These are phyloP conservation scores for Aspergillus heteromorphus DNA, from an alignment of 495 filamentous ascomycete species.

Conservation along the genomic window DNA sequence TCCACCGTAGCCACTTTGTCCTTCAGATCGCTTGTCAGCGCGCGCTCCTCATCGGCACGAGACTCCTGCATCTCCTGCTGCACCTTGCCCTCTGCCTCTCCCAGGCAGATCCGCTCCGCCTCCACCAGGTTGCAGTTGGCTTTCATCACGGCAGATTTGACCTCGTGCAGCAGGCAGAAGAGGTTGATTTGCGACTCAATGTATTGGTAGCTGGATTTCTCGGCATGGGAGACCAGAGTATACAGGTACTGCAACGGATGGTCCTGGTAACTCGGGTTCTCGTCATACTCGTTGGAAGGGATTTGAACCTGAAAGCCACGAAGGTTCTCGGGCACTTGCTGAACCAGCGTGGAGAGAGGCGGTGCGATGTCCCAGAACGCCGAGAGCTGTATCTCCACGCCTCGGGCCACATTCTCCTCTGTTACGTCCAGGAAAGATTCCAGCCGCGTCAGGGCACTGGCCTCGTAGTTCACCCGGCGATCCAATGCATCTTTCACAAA, in stretches of 20 bases:
- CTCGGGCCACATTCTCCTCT: conserved; percentile 77
- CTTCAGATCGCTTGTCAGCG: conserved; percentile 80
- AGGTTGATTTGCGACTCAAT: conserved; percentile 93
- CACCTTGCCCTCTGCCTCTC: conserved; percentile 46
- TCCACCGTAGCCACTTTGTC: conserved; percentile 88
- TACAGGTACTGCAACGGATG: conserved; percentile 88
- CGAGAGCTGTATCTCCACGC: conserved; percentile 82
- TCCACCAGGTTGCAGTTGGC: conserved; percentile 52
- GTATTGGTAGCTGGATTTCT: conserved; percentile 90
- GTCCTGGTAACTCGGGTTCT: conserved; percentile 73
- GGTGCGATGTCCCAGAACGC: conserved; percentile 99
- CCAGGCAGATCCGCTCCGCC: conserved; percentile 52
- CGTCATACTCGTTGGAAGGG: conserved; percentile 69
- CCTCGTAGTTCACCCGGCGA: conserved; percentile 58
- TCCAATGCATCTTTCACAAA: conserved; percentile 72
- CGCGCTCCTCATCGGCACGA: conserved; percentile 56
- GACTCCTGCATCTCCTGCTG: conserved; percentile 54
- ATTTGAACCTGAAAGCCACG: conserved; percentile 59
- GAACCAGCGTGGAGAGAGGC: conserved; percentile 63
- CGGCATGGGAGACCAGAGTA: conserved; percentile 73
- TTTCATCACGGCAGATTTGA: conserved; percentile 69
- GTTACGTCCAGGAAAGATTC: conserved; percentile 76
- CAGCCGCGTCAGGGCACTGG: conserved; percentile 61
- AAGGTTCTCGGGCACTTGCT: conserved; percentile 64
- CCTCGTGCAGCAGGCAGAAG: conserved; percentile 89